phyloP scores from a whole-genome alignment of 352 stramenopile species.

The Pythium grandisporangium region DNA sequence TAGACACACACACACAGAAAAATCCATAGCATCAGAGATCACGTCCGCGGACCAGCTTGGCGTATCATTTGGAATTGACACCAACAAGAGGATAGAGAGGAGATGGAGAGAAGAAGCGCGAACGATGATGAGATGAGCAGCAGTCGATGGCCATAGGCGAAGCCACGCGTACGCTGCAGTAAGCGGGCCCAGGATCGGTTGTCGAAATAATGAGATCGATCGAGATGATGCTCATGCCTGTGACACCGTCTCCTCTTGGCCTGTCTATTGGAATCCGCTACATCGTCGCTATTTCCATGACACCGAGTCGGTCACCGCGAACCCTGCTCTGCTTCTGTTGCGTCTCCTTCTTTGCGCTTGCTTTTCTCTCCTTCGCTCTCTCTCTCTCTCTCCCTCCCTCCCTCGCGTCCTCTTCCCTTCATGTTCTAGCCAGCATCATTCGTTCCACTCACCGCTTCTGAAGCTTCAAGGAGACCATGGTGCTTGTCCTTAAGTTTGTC shows the following conservation, averaged over 20 bases:
- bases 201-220: no score
- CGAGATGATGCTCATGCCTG: background rate
- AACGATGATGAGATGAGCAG: background rate
- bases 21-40: background rate
- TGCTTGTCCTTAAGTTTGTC: conserved; percentile 74
- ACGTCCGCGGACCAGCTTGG: background rate
- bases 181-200: no score
- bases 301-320: no score
- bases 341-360: background rate
- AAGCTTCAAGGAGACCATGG: conserved; percentile 87
- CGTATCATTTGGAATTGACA: background rate
- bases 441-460: conserved; percentile 84
- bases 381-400: background rate
- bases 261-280: background rate
- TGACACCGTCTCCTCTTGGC: background rate
- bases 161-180: no score
- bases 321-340: no score
- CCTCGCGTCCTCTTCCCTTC: background rate
- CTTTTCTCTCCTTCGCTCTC: background rate
- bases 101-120: conserved; percentile 20
- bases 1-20: no score
- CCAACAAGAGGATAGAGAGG: background rate
- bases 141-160: conserved; percentile 1
- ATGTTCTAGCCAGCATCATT: no score
- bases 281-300: background rate